Percentiles rank a stretch among this genome's conserved stretches.
phyloP scores from a whole-genome alignment of 169 alveolate species.

The Cystoisospora suis region DNA sequence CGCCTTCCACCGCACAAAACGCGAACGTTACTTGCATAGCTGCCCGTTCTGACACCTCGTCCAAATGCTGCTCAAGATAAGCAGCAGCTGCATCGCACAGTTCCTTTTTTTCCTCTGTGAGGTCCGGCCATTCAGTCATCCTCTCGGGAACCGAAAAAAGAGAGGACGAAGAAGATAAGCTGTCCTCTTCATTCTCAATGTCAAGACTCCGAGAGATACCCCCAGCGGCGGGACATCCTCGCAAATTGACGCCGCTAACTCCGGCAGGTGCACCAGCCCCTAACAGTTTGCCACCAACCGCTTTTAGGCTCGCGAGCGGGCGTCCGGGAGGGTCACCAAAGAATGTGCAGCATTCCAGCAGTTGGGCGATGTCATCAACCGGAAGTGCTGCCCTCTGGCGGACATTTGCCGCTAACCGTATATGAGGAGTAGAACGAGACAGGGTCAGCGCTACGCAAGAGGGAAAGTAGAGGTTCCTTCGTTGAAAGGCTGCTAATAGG shows the following conservation, averaged over 20 bases:
- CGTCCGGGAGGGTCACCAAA: conserved; percentile 16
- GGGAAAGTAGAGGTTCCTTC: conserved; percentile 37
- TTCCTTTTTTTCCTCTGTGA: not conserved
- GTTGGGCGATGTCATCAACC: conserved; percentile 12
- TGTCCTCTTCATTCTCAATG: no score
- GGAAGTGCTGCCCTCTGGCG: conserved; percentile 42
- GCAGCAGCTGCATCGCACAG: conserved; percentile 51
- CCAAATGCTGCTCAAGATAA: conserved; percentile 52
- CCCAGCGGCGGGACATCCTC: no score
- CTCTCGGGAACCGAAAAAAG: no score
- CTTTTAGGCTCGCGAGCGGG: not conserved
- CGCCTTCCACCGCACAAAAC: conserved; percentile 37
- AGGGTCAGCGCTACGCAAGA: not conserved
- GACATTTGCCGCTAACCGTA: conserved; percentile 31
- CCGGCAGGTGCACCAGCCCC: not conserved
- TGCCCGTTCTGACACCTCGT: conserved; percentile 53
- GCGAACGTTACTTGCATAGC: conserved; percentile 65
- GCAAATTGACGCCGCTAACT: no score
- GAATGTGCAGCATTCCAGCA: conserved; percentile 23
- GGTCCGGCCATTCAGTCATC: no score
- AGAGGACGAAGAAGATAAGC: no score
- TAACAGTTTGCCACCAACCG: not conserved
- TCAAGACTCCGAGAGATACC: no score
- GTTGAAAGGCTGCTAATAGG: conserved; percentile 21
- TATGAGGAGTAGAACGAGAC: conserved; percentile 37